These are phyloP conservation scores for Wickerhamomyces mucosus DNA, from an alignment of 805 yeast genomes.

Conservation along the genomic window DNA sequence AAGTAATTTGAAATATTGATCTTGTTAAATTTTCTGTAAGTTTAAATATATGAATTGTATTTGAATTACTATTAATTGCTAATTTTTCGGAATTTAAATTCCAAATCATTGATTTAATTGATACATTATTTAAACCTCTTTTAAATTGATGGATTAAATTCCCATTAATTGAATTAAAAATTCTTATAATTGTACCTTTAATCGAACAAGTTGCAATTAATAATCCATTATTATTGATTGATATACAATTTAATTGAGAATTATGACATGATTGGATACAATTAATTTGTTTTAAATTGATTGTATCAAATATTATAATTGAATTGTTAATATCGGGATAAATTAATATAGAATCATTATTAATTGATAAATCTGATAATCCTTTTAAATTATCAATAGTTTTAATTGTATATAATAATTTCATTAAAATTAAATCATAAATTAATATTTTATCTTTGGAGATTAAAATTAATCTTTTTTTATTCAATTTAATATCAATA, in stretches of 20 bases:
- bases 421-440: slow-evolving; percentile 87
- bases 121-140: slow-evolving; percentile 64
- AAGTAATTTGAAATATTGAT: no score
- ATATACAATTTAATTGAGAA: slow-evolving; percentile 56
- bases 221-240: slow-evolving; percentile 67
- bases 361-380: slow-evolving; percentile 23
- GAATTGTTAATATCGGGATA: slow-evolving; percentile 40
- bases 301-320: slow-evolving; percentile 72
- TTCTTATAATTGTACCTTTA: slow-evolving; percentile 83
- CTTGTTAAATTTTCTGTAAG: no score
- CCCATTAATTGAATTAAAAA: slow-evolving; percentile 55
- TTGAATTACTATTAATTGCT: slow-evolving; percentile 52
- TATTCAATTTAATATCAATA: slow-evolving; percentile 74
- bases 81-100: slow-evolving; percentile 39
- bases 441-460: slow-evolving; percentile 74
- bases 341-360: slow-evolving; percentile 40
- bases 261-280: slow-evolving; percentile 86
- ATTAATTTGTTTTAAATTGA: slow-evolving; percentile 64
- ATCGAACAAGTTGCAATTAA: slow-evolving; percentile 82
- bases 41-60: slow-evolving; percentile 57
- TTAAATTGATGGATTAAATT: slow-evolving; percentile 61
- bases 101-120: slow-evolving; percentile 43
- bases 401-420: slow-evolving; percentile 63
- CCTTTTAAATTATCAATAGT: slow-evolving; percentile 36
- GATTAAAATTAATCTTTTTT: slow-evolving; percentile 72